Base-by-base conservation (phyloP, 345 rosid genomes). In the Ceriops tagal region DNA sequence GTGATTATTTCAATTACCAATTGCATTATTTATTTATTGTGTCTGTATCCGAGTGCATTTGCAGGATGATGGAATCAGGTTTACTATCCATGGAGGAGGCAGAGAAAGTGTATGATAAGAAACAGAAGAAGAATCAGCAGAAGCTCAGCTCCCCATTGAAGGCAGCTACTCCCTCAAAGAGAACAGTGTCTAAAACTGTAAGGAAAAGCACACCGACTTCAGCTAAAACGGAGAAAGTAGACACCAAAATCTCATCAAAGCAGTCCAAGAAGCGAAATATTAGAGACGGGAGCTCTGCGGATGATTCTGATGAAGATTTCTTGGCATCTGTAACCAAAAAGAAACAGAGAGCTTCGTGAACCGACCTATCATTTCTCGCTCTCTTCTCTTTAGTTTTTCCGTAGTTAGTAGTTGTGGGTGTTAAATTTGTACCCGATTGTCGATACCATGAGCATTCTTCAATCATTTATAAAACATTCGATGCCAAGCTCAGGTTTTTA, bases 31-130 rank as follows among this genome's bases (percentile, higher is more conserved):
- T 43, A 11, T 43, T 43, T 13, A 3, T 43, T 11, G 49, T 43
- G 15, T 13, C 49, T 43, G 31, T 58, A 5, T 59, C 35, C 4
- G 8, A 52, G 47, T 39, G 46, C 72, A 30, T 39, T 71, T 76
- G 70, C 82, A 92, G 99, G 98, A 87, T 95, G 93, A 92, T 95
- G 98, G 99, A 95, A 63, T 95, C 90, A 21, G 97, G 99, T 49
- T 84, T 92, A 79, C 97, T 92, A 37, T 63, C 98, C 22, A 62
- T 78, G 58, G 96, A 82, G 2, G 83, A 68, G 77, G 99, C 97
- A 51, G 86, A 78, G 81, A 83, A 89, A 76, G 86, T 84, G 28
- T 80, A 80, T 6, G 93, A 84, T 66, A 88, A 75, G 81, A 95
- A 92, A 81, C 89, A 75, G 73, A 82, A 78, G 77, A 87, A 78